Percentiles rank a stretch among this genome's conserved stretches.
Evolutionary conservation across 441 rosid species (phyloP).

Genomic region (Jatropha podagrica): DNA sequence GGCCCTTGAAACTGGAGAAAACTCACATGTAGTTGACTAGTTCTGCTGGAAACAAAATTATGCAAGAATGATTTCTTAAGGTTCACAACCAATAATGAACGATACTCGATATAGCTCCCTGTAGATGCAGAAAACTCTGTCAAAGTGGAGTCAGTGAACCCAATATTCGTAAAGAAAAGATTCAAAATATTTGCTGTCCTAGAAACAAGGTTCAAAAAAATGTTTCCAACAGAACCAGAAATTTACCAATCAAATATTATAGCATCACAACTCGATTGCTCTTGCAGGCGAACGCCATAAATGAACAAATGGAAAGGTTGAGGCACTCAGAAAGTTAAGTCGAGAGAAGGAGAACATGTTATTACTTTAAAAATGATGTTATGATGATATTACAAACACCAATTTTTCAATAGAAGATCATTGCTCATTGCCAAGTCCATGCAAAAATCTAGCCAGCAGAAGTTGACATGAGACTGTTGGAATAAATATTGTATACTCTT

Average conservation of each 20-base stretch:
- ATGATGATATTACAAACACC: not conserved
- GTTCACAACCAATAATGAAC: not conserved
- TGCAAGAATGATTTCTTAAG: not conserved
- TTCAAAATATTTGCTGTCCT: not conserved
- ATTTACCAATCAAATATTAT: not conserved
- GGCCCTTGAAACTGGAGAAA: not conserved
- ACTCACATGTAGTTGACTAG: not conserved
- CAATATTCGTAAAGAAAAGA: not conserved
- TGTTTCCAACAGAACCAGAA: slow-evolving; percentile 2
- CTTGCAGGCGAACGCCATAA: not conserved
- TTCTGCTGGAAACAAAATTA: not conserved
- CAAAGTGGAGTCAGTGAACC: not conserved
- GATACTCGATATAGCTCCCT: not conserved
- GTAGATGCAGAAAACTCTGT: not conserved
- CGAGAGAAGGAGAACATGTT: not conserved
- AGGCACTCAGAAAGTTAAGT: not conserved
- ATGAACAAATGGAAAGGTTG: not conserved
- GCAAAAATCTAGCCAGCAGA: slow-evolving; percentile 17
- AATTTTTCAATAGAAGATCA: not conserved
- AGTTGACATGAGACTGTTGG: slow-evolving; percentile 36
- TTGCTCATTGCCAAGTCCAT: not conserved
- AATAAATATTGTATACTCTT: slow-evolving; percentile 55
- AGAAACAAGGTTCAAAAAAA: not conserved
- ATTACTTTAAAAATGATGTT: not conserved
- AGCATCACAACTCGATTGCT: not conserved